Evolutionary conservation across 2,329 filamentous ascomycete species (phyloP).

Genomic region (Monilinia aucupariae): DNA sequence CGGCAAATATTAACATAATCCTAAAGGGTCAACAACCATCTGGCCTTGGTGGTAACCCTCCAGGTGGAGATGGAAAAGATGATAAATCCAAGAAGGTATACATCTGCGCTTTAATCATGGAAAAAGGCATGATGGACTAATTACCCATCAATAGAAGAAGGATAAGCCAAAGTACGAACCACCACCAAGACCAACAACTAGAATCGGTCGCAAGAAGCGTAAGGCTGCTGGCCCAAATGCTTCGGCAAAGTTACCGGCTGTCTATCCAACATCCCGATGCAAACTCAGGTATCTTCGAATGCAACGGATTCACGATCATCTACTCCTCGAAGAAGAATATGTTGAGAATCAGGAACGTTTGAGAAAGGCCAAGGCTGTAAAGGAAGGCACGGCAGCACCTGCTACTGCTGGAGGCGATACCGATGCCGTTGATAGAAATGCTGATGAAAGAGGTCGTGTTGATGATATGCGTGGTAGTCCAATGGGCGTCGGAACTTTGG

Average conservation of each 20-base stretch:
- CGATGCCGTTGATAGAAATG: conserved; percentile 77
- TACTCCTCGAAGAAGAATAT: conserved; percentile 95
- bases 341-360: conserved; percentile 98
- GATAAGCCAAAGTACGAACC: conserved; percentile 99
- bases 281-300: conserved; percentile 95
- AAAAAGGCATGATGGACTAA: conserved; percentile 21
- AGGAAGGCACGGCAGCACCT: conserved; percentile 56
- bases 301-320: conserved; percentile 97
- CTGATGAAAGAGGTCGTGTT: conserved; percentile 88
- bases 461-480: conserved; percentile 98
- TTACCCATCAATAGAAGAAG: conserved; percentile 71
- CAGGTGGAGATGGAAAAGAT: conserved; percentile 69
- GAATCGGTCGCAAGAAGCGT: conserved; percentile 98
- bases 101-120: background rate
- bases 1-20: conserved; percentile 23
- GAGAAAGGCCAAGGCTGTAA: conserved; percentile 81
- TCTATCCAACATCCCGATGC: conserved; percentile 94
- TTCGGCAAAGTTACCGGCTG: conserved; percentile 86
- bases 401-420: conserved; percentile 55
- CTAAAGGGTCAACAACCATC: conserved; percentile 42
- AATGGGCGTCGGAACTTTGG: conserved; percentile 95
- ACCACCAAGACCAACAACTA: conserved; percentile 90
- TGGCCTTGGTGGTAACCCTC: conserved; percentile 41
- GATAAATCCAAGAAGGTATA: conserved; percentile 90
- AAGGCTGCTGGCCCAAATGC: conserved; percentile 89